A percentile compares a stretch with the other conserved stretches of the same genome.
These are phyloP conservation scores for Neurospora sp. DNA, from an alignment of 495 filamentous ascomycete genomes.

Conservation along the genomic window DNA sequence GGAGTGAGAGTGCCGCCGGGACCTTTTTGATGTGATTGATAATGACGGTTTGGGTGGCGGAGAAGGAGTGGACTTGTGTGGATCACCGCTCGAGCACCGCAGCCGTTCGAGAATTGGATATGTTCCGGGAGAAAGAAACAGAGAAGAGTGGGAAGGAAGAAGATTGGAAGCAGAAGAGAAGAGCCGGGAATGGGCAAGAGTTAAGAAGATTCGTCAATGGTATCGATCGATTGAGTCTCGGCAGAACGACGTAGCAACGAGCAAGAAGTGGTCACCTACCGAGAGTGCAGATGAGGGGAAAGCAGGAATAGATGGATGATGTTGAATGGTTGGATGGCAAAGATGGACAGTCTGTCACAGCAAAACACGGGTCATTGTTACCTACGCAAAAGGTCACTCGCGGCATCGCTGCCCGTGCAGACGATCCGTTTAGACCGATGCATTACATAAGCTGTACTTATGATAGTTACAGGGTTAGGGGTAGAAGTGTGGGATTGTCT, in stretches of 20 bases:
- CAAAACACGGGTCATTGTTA: neutral
- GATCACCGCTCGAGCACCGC: neutral
- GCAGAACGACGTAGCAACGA: conserved; percentile 1
- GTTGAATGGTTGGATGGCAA: neutral
- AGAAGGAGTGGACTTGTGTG: neutral
- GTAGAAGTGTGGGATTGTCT: neutral
- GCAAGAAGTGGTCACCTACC: conserved; percentile 8
- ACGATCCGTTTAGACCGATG: neutral
- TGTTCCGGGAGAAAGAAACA: neutral
- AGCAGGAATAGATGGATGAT: neutral
- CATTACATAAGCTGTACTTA: neutral
- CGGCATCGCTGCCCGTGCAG: neutral
- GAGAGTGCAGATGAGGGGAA: conserved; percentile 4
- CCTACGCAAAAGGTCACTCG: neutral
- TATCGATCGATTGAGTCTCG: neutral
- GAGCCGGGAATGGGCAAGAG: neutral
- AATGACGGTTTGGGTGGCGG: conserved; percentile 6
- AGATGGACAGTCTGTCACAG: neutral
- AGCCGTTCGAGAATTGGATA: neutral
- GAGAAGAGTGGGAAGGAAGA: neutral
- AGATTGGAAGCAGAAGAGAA: neutral
- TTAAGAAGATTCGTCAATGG: neutral
- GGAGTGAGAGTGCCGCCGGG: neutral
- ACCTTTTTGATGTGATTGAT: neutral
- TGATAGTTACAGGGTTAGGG: neutral